Percentiles rank a stretch among this genome's conserved stretches.
Conservation (phyloP, 164 flowering plant species). For the Stephania yunnanensis region DNA sequence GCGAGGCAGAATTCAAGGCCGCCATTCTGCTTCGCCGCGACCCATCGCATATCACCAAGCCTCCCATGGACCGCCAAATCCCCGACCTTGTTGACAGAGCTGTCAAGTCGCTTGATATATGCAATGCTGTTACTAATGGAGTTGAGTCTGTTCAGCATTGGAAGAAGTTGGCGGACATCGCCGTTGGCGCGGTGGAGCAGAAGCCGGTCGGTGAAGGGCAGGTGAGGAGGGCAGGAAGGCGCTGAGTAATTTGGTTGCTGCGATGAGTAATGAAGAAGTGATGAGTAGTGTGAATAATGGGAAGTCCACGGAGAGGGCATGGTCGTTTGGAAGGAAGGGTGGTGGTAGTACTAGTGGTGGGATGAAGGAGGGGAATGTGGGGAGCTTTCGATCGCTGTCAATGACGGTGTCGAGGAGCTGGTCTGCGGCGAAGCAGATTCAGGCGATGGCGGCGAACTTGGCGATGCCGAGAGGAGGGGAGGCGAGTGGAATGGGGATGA, state of each 20-base stretch:
- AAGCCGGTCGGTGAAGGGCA: slow-evolving; percentile 59
- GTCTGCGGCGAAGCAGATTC: slow-evolving; percentile 84
- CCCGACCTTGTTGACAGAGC: slow-evolving; percentile 59
- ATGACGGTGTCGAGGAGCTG: slow-evolving; percentile 51
- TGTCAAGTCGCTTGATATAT: slow-evolving; percentile 60
- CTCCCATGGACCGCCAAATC: slow-evolving; percentile 61
- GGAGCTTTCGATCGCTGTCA: slow-evolving; percentile 32
- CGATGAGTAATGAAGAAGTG: slow-evolving; percentile 42
- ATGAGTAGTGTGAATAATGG: slow-evolving; percentile 13
- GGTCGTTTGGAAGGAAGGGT: slow-evolving; percentile 58
- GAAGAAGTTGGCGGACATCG: slow-evolving; percentile 54
- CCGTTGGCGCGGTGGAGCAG: slow-evolving; percentile 38
- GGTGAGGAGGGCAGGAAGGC: slow-evolving; percentile 57
- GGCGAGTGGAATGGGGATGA: slow-evolving; percentile 34
- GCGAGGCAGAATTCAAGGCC: slow-evolving; percentile 78
- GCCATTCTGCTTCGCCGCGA: slow-evolving; percentile 52
- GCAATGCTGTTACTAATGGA: slow-evolving; percentile 54
- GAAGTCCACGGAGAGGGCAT: slow-evolving; percentile 42
- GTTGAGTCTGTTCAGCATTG: slow-evolving; percentile 49
- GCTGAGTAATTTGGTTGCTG: slow-evolving; percentile 29
- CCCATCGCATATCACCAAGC: slow-evolving; percentile 41
- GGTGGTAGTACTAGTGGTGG: neutral
- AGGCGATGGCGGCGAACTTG: slow-evolving; percentile 57
- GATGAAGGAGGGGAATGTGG: slow-evolving; percentile 21
- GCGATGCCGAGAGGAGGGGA: slow-evolving; percentile 61